phyloP scores from a whole-genome alignment of 1,284 basidiomycete species.

The Stereum hirsutum region DNA sequence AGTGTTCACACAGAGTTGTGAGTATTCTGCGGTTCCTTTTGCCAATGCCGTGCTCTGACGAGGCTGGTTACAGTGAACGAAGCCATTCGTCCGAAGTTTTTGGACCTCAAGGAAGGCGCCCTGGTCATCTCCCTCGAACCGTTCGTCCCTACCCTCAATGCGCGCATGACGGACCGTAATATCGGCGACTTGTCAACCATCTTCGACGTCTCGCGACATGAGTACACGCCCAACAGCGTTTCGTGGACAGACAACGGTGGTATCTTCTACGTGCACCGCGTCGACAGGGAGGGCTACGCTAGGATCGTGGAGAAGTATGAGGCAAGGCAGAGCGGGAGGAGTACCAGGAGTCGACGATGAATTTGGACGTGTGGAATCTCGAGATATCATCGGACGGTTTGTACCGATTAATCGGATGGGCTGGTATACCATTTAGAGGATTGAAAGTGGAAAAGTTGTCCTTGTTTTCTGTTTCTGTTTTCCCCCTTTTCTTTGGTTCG shows the following conservation, averaged over 20 bases:
- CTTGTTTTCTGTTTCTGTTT: too few relatives aligned
- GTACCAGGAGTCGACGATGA: too few relatives aligned
- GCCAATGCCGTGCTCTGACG: not conserved
- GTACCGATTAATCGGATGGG: too few relatives aligned
- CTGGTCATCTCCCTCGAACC: constrained; percentile 68
- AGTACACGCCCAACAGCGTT: constrained; percentile 62
- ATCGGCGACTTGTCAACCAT: constrained; percentile 70
- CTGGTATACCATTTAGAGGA: too few relatives aligned
- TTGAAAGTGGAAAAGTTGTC: too few relatives aligned
- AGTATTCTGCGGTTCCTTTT: constrained; percentile 19
- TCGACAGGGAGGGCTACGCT: constrained; percentile 62
- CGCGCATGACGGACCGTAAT: constrained; percentile 66
- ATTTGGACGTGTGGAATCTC: too few relatives aligned
- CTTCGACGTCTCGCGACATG: constrained; percentile 57
- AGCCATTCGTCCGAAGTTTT: constrained; percentile 59
- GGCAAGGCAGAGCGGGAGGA: too few relatives aligned
- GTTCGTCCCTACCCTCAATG: constrained; percentile 51
- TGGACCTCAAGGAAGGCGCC: constrained; percentile 75
- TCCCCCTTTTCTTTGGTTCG: too few relatives aligned
- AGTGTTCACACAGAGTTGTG: constrained; percentile 61
- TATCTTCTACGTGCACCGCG: constrained; percentile 62
- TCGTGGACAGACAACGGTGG: constrained; percentile 68
- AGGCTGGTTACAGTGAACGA: constrained; percentile 51
- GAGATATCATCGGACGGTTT: too few relatives aligned
- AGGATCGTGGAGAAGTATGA: too few relatives aligned